Evolutionary conservation across 2,329 filamentous ascomycete genomes (phyloP).

Genomic region (Colletotrichum chrysophilum): DNA sequence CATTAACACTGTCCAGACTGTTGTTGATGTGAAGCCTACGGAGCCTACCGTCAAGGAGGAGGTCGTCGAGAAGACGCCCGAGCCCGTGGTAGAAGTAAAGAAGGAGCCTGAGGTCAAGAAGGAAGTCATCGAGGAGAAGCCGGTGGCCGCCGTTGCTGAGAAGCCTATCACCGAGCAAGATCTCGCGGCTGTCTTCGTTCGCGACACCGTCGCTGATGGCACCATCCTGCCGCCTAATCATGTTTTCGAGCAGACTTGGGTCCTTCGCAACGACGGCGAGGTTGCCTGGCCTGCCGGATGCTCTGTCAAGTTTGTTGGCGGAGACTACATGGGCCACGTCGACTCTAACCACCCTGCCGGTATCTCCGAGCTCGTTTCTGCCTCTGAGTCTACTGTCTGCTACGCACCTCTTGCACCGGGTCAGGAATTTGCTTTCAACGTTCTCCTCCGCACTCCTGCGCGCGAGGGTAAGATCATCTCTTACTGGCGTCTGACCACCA

Average conservation of each 20-base stretch:
- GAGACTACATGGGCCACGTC: slow-evolving; percentile 95
- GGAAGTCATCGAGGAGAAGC: slow-evolving; percentile 27
- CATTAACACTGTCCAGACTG: slow-evolving; percentile 68
- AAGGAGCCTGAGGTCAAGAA: slow-evolving; percentile 14
- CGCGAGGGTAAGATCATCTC: slow-evolving; percentile 84
- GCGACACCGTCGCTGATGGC: slow-evolving; percentile 81
- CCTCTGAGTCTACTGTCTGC: slow-evolving; percentile 83
- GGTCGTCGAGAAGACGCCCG: slow-evolving; percentile 30
- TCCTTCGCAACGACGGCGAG: slow-evolving; percentile 82
- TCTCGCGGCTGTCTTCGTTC: slow-evolving; percentile 69
- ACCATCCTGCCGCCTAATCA: slow-evolving; percentile 72
- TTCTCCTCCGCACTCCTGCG: slow-evolving; percentile 80
- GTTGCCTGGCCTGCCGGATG: slow-evolving; percentile 86
- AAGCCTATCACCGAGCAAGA: slow-evolving; percentile 29
- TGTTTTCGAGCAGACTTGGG: slow-evolving; percentile 90
- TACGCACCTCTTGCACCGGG: slow-evolving; percentile 73
- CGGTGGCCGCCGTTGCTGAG: slow-evolving; percentile 27
- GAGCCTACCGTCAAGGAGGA: slow-evolving; percentile 37
- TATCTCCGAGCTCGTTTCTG: slow-evolving; percentile 75
- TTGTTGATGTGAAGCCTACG: slow-evolving; percentile 73
- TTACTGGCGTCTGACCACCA: slow-evolving; percentile 92
- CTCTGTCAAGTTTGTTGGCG: slow-evolving; percentile 88
- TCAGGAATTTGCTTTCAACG: slow-evolving; percentile 80
- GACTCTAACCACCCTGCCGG: slow-evolving; percentile 82
- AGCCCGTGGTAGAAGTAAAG: slow-evolving; percentile 24